A percentile compares a stretch with the other conserved stretches of the same genome.
Evolutionary conservation across 108 stramenopile species (phyloP).

Genomic region (Skeletonema menzelii): DNA sequence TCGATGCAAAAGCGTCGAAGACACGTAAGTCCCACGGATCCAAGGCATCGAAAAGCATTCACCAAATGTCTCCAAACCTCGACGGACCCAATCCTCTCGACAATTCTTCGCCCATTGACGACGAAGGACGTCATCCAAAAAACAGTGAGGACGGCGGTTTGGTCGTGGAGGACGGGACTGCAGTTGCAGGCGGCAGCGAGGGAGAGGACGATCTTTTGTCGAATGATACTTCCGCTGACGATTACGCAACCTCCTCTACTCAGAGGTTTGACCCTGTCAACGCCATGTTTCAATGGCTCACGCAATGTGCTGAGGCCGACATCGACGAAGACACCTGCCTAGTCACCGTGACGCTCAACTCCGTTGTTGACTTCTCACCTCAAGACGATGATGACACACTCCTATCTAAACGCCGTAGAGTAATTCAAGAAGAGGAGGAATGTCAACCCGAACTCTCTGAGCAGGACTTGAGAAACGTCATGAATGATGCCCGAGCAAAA

Average conservation of each 20-base stretch:
- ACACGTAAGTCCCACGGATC: background rate
- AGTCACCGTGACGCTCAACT: background rate
- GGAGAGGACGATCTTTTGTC: background rate
- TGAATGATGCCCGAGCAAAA: background rate
- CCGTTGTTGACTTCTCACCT: background rate
- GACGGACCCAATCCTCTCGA: background rate
- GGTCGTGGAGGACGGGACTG: background rate
- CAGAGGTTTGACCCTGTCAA: background rate
- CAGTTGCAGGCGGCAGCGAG: background rate
- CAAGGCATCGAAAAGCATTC: background rate
- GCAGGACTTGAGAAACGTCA: background rate
- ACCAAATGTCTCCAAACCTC: background rate
- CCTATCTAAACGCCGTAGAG: background rate
- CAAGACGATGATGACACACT: background rate
- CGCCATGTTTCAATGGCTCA: background rate
- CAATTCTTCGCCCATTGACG: background rate
- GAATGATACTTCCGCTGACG: background rate
- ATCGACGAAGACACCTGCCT: background rate
- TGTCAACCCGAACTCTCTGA: background rate
- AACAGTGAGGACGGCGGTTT: background rate
- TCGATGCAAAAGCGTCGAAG: background rate
- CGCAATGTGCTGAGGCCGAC: background rate
- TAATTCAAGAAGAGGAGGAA: background rate
- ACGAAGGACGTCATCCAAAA: background rate
- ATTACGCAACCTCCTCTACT: background rate